Evolutionary conservation across 192 early-diverging fungal species (phyloP).

Genomic region (Spizellomyces sp.): DNA sequence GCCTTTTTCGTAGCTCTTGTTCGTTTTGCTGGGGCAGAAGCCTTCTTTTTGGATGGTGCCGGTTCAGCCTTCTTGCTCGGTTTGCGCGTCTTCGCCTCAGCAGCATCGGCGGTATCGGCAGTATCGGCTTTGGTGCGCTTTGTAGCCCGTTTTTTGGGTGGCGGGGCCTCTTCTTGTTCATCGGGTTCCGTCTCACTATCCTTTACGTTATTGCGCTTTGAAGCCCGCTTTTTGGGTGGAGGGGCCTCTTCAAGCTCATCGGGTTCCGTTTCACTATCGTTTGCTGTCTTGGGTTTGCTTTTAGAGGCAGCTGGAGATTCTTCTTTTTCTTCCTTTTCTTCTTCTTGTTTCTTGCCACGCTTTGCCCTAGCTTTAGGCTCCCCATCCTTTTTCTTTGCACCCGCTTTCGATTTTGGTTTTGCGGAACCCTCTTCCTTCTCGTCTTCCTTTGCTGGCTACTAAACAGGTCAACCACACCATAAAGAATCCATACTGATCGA

Average conservation of each 20-base stretch:
- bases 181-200: neutral
- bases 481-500: neutral
- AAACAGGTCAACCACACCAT: neutral
- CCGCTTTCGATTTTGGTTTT: neutral
- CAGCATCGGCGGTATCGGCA: neutral
- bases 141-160: neutral
- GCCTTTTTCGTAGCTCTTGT: too few species aligned
- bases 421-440: neutral
- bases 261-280: neutral
- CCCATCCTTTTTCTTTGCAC: neutral
- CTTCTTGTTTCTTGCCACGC: neutral
- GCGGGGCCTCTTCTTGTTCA: slow-evolving; percentile 4
- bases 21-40: too few species aligned
- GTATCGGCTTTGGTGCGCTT: neutral
- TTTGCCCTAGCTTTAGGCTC: neutral
- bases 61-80: neutral
- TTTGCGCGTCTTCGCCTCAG: neutral
- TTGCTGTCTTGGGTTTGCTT: neutral
- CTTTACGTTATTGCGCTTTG: neutral
- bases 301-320: neutral
- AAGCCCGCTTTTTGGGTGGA: neutral
- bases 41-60: neutral
- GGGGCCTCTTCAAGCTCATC: neutral
- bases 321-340: neutral
- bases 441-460: neutral